Percentiles rank a stretch among this genome's conserved stretches.
These are phyloP conservation scores for Pelagophyceae sp. DNA, from an alignment of 352 stramenopile genomes.

Conservation along the genomic window DNA sequence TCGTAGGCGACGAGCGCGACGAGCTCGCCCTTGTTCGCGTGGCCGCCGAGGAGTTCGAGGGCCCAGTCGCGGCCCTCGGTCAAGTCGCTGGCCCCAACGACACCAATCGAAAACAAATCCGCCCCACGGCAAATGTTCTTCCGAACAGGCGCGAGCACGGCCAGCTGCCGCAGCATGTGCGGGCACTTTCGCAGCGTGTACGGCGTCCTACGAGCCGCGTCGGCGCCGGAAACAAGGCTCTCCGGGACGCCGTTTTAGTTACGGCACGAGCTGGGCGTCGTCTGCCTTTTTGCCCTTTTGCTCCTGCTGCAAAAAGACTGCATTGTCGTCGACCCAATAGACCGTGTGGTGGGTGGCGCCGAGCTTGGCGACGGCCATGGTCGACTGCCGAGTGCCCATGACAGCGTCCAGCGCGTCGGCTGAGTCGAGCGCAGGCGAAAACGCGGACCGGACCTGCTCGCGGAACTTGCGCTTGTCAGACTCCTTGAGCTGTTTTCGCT, in stretches of 20 bases:
- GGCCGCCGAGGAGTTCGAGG: background rate
- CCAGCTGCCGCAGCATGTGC: slow-evolving; percentile 1
- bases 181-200: background rate
- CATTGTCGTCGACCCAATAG: background rate
- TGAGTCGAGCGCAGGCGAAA: slow-evolving; percentile 2
- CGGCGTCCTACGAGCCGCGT: no score
- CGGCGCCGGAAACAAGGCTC: background rate
- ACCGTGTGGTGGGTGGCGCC: background rate
- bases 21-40: background rate
- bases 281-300: background rate
- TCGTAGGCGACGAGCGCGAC: background rate
- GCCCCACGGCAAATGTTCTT: background rate
- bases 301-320: background rate
- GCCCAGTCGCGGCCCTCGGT: background rate
- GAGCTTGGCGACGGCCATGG: background rate
- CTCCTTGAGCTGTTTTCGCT: background rate
- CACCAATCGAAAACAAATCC: background rate
- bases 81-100: background rate
- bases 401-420: background rate
- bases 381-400: background rate
- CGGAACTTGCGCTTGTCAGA: slow-evolving; percentile 8
- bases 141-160: background rate
- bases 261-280: background rate
- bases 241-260: background rate
- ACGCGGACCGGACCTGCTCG: background rate